A percentile compares a stretch with the other conserved stretches of the same genome.
Evolutionary conservation across 2,329 filamentous ascomycete species (phyloP).

Genomic region (Periconia sp.): DNA sequence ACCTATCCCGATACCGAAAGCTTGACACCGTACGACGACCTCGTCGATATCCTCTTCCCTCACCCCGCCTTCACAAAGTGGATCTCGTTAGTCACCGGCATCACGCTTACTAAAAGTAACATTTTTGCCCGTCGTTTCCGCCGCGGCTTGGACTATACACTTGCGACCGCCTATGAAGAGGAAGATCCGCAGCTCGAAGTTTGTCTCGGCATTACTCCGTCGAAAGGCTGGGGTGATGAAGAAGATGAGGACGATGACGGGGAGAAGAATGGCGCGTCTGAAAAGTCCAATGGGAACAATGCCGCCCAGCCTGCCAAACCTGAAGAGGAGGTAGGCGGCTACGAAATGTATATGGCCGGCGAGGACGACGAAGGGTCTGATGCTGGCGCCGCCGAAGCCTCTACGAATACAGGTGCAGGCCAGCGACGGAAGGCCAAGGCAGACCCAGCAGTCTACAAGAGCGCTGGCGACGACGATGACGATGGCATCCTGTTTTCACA

Average conservation of each 20-base stretch:
- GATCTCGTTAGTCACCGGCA: conserved; percentile 82
- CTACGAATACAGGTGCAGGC: conserved; percentile 54
- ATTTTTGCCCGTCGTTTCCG: conserved; percentile 87
- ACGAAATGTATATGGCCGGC: conserved; percentile 93
- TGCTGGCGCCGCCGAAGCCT: conserved; percentile 29
- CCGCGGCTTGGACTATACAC: conserved; percentile 85
- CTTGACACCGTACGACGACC: conserved; percentile 67
- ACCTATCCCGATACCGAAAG: conserved; percentile 38
- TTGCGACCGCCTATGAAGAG: conserved; percentile 81
- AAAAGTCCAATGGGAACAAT: conserved; percentile 37
- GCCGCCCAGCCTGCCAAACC: conserved; percentile 40
- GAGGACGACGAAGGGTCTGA: conserved; percentile 69
- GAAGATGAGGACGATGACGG: conserved; percentile 59
- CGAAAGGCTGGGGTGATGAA: conserved; percentile 80
- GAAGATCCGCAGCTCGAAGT: conserved; percentile 81
- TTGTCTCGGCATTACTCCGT: conserved; percentile 86
- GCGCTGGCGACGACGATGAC: conserved; percentile 69
- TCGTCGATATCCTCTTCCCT: conserved; percentile 82
- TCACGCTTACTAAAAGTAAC: conserved; percentile 74
- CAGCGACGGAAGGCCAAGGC: conserved; percentile 52
- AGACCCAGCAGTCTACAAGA: conserved; percentile 83
- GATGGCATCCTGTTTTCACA: conserved; percentile 74
- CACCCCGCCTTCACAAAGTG: conserved; percentile 88
- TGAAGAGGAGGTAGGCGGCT: conserved; percentile 71
- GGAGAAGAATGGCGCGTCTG: conserved; percentile 46